A percentile compares a stretch with the other conserved stretches of the same genome.
phyloP scores from a whole-genome alignment of 2,329 filamentous ascomycete genomes.

The Fusarium paranaense region DNA sequence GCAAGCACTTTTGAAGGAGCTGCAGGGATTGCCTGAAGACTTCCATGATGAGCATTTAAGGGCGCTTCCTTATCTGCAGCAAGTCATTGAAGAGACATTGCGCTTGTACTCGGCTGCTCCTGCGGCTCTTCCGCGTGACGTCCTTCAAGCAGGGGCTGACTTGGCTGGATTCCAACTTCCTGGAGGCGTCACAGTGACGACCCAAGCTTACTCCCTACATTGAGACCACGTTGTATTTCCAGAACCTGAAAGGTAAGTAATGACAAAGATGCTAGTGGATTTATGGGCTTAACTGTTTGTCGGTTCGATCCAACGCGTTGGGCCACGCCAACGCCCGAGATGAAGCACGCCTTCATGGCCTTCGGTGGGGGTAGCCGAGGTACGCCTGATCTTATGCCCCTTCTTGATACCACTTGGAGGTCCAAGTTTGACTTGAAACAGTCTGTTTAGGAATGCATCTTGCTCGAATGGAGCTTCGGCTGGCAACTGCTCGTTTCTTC shows the following conservation, averaged over 20 bases:
- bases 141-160: background rate
- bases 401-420: too few species aligned
- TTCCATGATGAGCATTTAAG: background rate
- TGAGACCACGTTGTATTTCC: background rate
- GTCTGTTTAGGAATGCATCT: background rate
- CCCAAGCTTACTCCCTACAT: background rate
- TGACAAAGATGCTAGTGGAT: background rate
- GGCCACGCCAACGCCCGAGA: background rate
- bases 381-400: too few species aligned
- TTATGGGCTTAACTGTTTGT: too few species aligned
- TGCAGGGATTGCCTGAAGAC: background rate
- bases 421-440: too few species aligned
- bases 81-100: background rate
- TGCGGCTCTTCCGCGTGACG: background rate
- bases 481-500: background rate
- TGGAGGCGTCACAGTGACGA: background rate
- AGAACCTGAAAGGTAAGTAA: background rate
- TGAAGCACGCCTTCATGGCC: background rate
- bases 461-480: background rate
- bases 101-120: background rate
- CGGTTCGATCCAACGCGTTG: too few species aligned
- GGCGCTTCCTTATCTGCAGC: background rate
- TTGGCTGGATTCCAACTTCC: background rate
- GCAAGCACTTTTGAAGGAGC: too few species aligned
- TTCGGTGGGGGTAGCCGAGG: too few species aligned